A percentile compares a stretch with the other conserved stretches of the same genome.
These are phyloP conservation scores for Grammothele lineata DNA, from an alignment of 768 basidiomycete genomes.

Conservation along the genomic window DNA sequence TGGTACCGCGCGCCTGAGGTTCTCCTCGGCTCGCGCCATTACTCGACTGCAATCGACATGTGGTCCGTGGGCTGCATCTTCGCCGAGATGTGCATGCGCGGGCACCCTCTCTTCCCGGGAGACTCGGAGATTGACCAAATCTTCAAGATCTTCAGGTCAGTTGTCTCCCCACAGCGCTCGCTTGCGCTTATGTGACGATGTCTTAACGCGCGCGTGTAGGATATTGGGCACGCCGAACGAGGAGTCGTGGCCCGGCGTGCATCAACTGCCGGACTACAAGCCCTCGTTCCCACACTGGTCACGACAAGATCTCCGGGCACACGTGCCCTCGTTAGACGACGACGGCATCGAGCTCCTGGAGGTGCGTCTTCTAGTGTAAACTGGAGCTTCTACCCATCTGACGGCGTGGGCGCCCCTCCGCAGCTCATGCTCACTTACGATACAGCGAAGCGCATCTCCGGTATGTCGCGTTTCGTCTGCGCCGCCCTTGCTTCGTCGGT, in stretches of 20 bases:
- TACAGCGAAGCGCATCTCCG: conserved; percentile 88
- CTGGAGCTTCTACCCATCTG: neutral
- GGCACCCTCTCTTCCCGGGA: conserved; percentile 89
- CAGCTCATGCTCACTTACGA: conserved; percentile 66
- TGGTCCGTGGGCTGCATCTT: conserved; percentile 99
- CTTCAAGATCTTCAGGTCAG: conserved; percentile 96
- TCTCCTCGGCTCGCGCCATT: conserved; percentile 90
- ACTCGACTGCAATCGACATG: conserved; percentile 98
- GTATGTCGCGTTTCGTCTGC: conserved; percentile 39
- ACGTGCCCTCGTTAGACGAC: conserved; percentile 71
- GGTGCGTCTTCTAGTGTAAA: conserved; percentile 38
- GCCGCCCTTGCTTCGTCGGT: conserved; percentile 2
- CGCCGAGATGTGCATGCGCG: conserved; percentile 96
- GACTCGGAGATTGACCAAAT: conserved; percentile 99
- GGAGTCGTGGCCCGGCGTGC: conserved; percentile 88
- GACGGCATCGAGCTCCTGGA: conserved; percentile 77
- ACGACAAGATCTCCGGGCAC: conserved; percentile 58
- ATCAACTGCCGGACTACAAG: conserved; percentile 90
- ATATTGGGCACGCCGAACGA: conserved; percentile 94
- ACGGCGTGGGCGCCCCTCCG: neutral
- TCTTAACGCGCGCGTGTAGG: conserved; percentile 50
- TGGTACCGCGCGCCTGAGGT: conserved; percentile 99
- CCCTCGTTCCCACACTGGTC: conserved; percentile 96
- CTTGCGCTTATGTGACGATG: too few species aligned
- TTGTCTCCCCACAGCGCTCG: conserved; percentile 3